Conservation (phyloP, 2,329 filamentous ascomycete species). For the Akanthomyces muscarius region DNA sequence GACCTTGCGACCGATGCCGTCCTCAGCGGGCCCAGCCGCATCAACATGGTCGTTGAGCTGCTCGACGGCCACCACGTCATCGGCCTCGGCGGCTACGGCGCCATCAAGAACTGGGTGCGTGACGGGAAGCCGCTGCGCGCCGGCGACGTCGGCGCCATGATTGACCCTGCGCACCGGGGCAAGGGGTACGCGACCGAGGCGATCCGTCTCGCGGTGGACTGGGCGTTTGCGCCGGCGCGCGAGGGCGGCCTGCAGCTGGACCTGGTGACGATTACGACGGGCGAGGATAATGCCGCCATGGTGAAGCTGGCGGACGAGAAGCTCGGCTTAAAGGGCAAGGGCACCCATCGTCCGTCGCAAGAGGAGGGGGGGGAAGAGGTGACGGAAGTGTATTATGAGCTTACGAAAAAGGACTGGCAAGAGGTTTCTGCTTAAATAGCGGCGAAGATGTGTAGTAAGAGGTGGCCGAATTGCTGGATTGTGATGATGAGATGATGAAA, state of each 20-base stretch:
- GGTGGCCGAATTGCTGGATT: background rate
- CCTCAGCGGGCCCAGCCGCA: conserved; percentile 24
- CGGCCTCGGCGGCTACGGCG: conserved; percentile 29
- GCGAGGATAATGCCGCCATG: conserved; percentile 25
- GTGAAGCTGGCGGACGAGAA: conserved; percentile 23
- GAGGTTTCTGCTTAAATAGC: background rate
- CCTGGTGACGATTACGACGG: conserved; percentile 26
- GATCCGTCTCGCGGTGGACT: conserved; percentile 25
- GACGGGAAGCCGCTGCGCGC: conserved; percentile 21
- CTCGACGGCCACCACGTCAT: conserved; percentile 18
- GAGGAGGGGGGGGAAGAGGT: conserved; percentile 13
- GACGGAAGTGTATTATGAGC: conserved; percentile 26
- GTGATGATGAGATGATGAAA: background rate
- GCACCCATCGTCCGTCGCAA: conserved; percentile 18
- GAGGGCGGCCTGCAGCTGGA: conserved; percentile 28
- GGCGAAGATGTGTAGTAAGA: background rate
- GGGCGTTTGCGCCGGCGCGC: conserved; percentile 23
- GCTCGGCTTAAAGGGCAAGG: conserved; percentile 23
- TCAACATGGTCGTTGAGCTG: conserved; percentile 27
- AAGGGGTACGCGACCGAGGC: conserved; percentile 26
- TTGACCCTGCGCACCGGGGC: conserved; percentile 24
- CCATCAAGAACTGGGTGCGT: conserved; percentile 25
- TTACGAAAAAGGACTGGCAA: conserved; percentile 22
- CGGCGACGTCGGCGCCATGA: conserved; percentile 28
- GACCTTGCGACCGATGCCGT: conserved; percentile 13